Evolutionary conservation across 768 basidiomycete species (phyloP).

Genomic region (Tylopilus rubrobrunneus): DNA sequence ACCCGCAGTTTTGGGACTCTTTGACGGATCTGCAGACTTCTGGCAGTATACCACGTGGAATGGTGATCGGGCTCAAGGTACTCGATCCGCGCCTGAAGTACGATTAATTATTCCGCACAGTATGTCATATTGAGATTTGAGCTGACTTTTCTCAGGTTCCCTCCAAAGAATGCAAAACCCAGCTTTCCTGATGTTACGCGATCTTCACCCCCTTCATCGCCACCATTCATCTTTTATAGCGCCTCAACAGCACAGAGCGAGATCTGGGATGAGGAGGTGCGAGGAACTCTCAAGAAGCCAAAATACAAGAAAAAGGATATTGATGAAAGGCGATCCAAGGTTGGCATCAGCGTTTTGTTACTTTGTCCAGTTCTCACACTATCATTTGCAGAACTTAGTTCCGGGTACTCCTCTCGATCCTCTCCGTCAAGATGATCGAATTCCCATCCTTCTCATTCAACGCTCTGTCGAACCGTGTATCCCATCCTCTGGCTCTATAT

Average conservation of each 20-base stretch:
- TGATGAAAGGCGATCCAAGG: constrained; percentile 77
- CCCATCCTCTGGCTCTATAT: constrained; percentile 9
- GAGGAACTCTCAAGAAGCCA: constrained; percentile 53
- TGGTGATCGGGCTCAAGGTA: constrained; percentile 75
- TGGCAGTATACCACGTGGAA: constrained; percentile 65
- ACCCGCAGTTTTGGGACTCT: constrained; percentile 64
- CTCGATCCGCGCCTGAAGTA: constrained; percentile 87
- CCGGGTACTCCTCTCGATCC: constrained; percentile 74
- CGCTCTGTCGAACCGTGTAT: constrained; percentile 53
- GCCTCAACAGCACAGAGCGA: constrained; percentile 56
- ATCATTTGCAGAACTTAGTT: constrained; percentile 53
- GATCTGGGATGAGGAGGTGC: constrained; percentile 66
- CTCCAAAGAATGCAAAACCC: constrained; percentile 69
- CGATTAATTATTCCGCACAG: constrained; percentile 15
- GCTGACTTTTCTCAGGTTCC: constrained; percentile 52
- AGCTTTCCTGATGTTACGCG: constrained; percentile 24
- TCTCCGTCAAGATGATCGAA: constrained; percentile 70
- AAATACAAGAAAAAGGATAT: constrained; percentile 80
- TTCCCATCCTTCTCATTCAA: constrained; percentile 83
- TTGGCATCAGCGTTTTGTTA: constrained; percentile 21
- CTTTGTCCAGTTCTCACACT: neutral
- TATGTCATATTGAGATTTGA: neutral
- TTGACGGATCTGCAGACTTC: constrained; percentile 61
- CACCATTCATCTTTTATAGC: constrained; percentile 46
- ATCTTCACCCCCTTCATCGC: constrained; percentile 20